Conservation (phyloP, 2,329 filamentous ascomycete species). For the Scedosporium minutisporum region DNA sequence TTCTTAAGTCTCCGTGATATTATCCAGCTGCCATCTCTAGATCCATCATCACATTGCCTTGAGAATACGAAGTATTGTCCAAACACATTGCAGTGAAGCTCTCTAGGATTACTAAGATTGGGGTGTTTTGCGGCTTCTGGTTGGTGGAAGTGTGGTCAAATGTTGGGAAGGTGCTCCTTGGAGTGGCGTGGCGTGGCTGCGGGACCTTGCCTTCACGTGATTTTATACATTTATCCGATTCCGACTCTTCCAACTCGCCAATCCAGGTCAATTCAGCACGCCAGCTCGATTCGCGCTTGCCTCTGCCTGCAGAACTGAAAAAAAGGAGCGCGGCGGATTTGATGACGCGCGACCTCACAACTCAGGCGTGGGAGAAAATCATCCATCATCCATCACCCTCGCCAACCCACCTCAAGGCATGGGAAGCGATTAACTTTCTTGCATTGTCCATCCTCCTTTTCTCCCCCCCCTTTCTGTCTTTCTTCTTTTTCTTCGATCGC, state of each 20-base stretch:
- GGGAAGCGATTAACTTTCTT: neutral
- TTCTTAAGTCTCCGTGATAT: no score
- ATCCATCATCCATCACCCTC: neutral
- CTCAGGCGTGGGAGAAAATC: neutral
- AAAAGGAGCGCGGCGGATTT: neutral
- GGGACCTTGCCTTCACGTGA: neutral
- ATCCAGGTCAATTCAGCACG: neutral
- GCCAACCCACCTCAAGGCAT: neutral
- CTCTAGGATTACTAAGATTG: no score
- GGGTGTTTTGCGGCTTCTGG: no score
- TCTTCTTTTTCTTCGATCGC: neutral
- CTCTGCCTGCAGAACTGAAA: neutral
- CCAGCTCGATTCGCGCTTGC: neutral
- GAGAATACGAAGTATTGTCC: no score
- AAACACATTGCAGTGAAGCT: no score
- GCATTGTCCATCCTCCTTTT: neutral
- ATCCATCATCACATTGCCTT: no score
- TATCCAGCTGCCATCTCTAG: no score
- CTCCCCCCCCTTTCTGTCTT: neutral
- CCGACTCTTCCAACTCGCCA: neutral
- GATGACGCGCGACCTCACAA: neutral
- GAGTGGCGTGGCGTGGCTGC: no score
- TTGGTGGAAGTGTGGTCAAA: no score
- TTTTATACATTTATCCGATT: neutral
- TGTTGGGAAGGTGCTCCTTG: no score